These are phyloP conservation scores for Yarrowia bubula DNA, from an alignment of 805 yeast genomes.

Conservation along the genomic window DNA sequence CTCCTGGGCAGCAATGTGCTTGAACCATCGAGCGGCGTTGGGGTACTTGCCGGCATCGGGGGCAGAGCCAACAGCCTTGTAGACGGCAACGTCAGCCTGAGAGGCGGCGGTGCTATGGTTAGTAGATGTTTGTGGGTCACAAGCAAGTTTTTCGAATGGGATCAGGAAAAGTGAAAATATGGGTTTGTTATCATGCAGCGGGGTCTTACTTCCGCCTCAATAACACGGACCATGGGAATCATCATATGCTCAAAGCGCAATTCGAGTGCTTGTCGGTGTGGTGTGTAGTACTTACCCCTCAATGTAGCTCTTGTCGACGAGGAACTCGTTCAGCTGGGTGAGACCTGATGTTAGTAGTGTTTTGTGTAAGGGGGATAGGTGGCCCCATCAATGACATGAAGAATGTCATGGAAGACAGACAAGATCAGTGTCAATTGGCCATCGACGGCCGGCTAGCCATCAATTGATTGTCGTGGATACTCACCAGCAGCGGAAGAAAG, in stretches of 20 bases:
- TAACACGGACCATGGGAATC: conserved; percentile 28
- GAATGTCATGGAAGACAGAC: neutral
- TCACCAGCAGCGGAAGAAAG: conserved; percentile 45
- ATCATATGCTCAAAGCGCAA: neutral
- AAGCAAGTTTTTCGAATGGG: neutral
- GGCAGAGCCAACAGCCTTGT: conserved; percentile 70
- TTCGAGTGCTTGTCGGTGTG: neutral
- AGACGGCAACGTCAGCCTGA: conserved; percentile 92
- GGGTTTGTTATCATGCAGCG: conserved; percentile 27
- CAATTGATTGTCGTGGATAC: conserved; percentile 26
- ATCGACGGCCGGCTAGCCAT: neutral
- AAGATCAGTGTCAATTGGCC: too few species aligned
- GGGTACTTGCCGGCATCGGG: conserved; percentile 72
- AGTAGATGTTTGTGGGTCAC: neutral
- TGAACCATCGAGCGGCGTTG: conserved; percentile 96
- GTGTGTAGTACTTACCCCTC: conserved; percentile 73
- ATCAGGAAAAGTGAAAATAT: conserved; percentile 26
- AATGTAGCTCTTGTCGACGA: conserved; percentile 90
- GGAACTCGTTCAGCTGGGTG: conserved; percentile 73
- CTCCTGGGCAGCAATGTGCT: conserved; percentile 93
- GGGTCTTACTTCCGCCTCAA: conserved; percentile 28
- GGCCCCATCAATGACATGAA: neutral
- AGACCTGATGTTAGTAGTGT: conserved; percentile 43
- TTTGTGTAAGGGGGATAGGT: neutral
- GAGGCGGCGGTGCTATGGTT: conserved; percentile 54